Evolutionary conservation across 495 filamentous ascomycete species (phyloP).

Genomic region (Penicillium turbatum): DNA sequence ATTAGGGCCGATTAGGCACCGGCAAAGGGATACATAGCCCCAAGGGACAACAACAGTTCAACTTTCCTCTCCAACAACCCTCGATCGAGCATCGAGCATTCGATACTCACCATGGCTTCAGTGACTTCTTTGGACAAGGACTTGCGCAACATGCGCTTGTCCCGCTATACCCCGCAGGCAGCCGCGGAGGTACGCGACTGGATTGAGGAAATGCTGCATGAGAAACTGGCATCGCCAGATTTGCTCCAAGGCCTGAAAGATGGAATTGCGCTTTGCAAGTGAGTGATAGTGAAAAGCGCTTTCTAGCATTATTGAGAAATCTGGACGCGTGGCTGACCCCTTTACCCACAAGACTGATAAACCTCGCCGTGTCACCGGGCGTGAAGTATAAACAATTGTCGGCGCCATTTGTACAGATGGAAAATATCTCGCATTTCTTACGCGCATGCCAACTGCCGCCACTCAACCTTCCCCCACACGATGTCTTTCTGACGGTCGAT

Average conservation of each 20-base stretch:
- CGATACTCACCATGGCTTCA: slow-evolving; percentile 67
- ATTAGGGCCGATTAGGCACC: slow-evolving; percentile 25
- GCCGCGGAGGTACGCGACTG: slow-evolving; percentile 81
- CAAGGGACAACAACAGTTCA: slow-evolving; percentile 2
- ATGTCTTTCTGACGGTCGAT: slow-evolving; percentile 96
- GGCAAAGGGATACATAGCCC: slow-evolving; percentile 19
- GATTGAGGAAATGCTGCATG: slow-evolving; percentile 80
- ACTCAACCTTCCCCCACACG: slow-evolving; percentile 83
- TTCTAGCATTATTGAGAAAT: background rate
- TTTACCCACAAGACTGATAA: slow-evolving; percentile 63
- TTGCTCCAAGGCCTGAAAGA: slow-evolving; percentile 83
- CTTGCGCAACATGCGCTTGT: slow-evolving; percentile 85
- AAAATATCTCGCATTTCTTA: slow-evolving; percentile 97
- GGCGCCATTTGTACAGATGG: slow-evolving; percentile 99
- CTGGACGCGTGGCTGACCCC: slow-evolving; percentile 12
- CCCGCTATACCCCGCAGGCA: slow-evolving; percentile 89
- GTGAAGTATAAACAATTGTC: slow-evolving; percentile 74
- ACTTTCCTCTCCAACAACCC: background rate
- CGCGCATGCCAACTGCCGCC: slow-evolving; percentile 78
- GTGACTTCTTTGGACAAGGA: slow-evolving; percentile 93
- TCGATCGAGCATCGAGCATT: slow-evolving; percentile 3
- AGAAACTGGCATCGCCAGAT: slow-evolving; percentile 65
- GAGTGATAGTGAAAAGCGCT: slow-evolving; percentile 24
- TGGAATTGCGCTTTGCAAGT: slow-evolving; percentile 91
- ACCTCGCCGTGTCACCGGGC: slow-evolving; percentile 73